Evolutionary conservation across 768 basidiomycete species (phyloP).

Genomic region (Asterophora lycoperdoides): DNA sequence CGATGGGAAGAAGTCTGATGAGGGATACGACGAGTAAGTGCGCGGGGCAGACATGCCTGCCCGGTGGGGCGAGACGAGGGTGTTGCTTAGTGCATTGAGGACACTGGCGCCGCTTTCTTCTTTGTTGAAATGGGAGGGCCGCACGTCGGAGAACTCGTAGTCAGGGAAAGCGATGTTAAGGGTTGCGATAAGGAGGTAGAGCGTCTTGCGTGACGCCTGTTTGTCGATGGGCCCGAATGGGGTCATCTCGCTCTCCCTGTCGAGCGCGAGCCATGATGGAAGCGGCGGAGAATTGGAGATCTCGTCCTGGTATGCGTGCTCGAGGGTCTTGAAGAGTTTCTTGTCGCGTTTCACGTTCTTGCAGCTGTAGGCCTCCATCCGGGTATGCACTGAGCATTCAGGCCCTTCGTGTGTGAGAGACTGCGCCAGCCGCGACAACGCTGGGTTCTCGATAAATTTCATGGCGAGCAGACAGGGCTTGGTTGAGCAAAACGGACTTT

Average conservation of each 20-base stretch:
- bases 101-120: constrained; percentile 78
- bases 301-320: constrained; percentile 79
- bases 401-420: constrained; percentile 82
- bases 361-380: constrained; percentile 96
- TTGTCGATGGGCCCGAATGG: constrained; percentile 92
- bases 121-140: constrained; percentile 84
- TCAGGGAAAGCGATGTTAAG: constrained; percentile 98
- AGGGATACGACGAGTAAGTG: constrained; percentile 81
- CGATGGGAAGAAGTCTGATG: constrained; percentile 71
- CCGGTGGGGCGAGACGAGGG: constrained; percentile 69
- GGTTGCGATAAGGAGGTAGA: constrained; percentile 93
- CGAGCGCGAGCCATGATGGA: constrained; percentile 72
- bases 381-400: constrained; percentile 84
- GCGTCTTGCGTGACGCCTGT: constrained; percentile 80
- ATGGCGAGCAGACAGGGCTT: constrained; percentile 35
- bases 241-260: constrained; percentile 69
- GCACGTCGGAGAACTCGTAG: constrained; percentile 92
- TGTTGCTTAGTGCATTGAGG: constrained; percentile 80
- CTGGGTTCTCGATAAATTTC: constrained; percentile 90
- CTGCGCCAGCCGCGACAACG: constrained; percentile 70
- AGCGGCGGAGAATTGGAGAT: constrained; percentile 81
- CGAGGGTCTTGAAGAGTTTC: constrained; percentile 91
- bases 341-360: constrained; percentile 97
- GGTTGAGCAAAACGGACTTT: constrained; percentile 6
- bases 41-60: constrained; percentile 66